Base-by-base conservation (phyloP, 2,329 filamentous ascomycete genomes). In the Boeremia exigua region DNA sequence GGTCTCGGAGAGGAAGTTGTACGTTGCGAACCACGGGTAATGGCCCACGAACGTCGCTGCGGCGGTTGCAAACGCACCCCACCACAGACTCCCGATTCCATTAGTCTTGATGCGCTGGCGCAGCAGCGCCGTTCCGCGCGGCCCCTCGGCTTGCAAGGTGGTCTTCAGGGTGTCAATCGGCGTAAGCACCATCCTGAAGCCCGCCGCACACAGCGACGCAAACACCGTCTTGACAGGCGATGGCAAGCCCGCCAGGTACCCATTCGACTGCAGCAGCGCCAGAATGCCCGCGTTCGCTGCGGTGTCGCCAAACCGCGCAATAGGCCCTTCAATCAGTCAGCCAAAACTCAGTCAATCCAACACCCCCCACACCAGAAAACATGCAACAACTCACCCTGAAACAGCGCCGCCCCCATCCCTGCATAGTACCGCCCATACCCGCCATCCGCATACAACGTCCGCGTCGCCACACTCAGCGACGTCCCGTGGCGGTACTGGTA, bases 401-500 rank as follows among this genome's bases (percentile, higher is more conserved):
- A 54, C 0, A 71, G 54, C 1, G 68, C 68, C 25, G 67, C 63
- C 9, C 61, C 39, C 37, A 71, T 62, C 3, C 68, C 68, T 28
- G 64, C 62, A 28, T 70, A 71, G 36, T 70, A 71, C 5, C 68
- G 60, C 11, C 63, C 63, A 8, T 65, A 42, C 0, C 67, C 66
- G 2, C 68, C 68, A 33, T 71, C 68, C 9, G 56, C 38, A 17
- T 71, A 68, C 12, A 71, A 45, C 1, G 65, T 69, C 19, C 63
- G 66, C 0, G 67, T 70, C 2, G 68, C 68, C 9, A 64, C 57
- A 3, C 53, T 56, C 3, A 69, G 61, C 7, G 66, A 65, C 19
- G 61, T 64, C 12, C 68, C 68, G 23, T 71, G 67, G 30, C 68
- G 66, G 36, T 71, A 71, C 38, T 71, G 68, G 36, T 71, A 71